Evolutionary conservation across 2,329 filamentous ascomycete species (phyloP).

Genomic region (Fusarium drepaniforme): DNA sequence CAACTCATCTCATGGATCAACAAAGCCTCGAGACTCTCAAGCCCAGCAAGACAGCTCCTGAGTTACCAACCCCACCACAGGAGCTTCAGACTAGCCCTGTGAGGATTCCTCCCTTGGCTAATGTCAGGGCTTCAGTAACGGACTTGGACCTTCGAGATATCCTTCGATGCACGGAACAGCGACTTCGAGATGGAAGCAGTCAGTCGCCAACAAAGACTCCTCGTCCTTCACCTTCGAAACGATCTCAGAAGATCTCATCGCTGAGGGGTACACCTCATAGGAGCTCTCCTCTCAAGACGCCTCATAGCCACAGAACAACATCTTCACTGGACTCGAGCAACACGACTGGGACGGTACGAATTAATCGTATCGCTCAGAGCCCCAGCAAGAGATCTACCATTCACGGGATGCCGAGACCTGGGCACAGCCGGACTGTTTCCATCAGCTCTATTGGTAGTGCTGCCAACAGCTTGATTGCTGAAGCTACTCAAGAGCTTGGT

Average conservation of each 20-base stretch:
- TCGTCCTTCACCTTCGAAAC: constrained; percentile 31
- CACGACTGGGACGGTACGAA: constrained; percentile 38
- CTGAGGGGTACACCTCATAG: constrained; percentile 43
- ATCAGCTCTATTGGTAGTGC: constrained; percentile 50
- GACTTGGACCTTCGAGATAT: constrained; percentile 66
- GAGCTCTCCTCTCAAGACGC: constrained; percentile 44
- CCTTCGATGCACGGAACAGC: constrained; percentile 64
- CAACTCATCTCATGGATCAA: constrained; percentile 32
- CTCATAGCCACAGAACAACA: constrained; percentile 44
- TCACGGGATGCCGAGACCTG: constrained; percentile 29
- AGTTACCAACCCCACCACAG: constrained; percentile 28
- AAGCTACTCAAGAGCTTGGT: constrained; percentile 52
- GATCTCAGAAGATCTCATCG: constrained; percentile 30
- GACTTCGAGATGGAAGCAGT: constrained; percentile 57
- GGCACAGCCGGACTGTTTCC: constrained; percentile 43
- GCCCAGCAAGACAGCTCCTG: constrained; percentile 38
- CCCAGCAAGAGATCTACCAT: constrained; percentile 45
- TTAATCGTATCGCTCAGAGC: constrained; percentile 39
- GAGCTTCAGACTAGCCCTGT: constrained; percentile 22
- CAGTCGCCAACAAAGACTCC: constrained; percentile 49
- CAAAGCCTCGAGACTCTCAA: constrained; percentile 27
- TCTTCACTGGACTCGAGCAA: constrained; percentile 38
- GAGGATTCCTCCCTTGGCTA: constrained; percentile 29
- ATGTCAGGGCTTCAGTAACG: constrained; percentile 45
- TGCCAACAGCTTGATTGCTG: constrained; percentile 56